A percentile compares a stretch with the other conserved stretches of the same genome.
These are phyloP conservation scores for Anisogramma anomala DNA, from an alignment of 2,329 filamentous ascomycete species.

Conservation along the genomic window DNA sequence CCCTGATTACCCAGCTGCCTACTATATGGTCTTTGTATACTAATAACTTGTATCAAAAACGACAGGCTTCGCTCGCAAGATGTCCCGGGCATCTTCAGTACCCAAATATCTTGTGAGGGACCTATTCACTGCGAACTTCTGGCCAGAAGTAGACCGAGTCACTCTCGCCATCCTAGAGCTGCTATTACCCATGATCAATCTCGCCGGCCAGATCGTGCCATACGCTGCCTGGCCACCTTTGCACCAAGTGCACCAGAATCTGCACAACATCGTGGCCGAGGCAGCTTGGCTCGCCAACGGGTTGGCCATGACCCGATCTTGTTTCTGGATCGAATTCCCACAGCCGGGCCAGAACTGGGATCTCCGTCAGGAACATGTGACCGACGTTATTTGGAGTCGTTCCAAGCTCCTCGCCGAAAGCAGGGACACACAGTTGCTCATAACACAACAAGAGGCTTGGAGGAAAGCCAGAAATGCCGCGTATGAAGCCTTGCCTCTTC, in stretches of 20 bases:
- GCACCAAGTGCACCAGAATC: constrained; percentile 21
- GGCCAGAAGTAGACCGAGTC: constrained; percentile 24
- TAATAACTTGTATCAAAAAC: background rate
- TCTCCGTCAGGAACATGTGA: constrained; percentile 17
- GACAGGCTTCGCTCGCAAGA: constrained; percentile 5
- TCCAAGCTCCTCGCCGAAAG: constrained; percentile 8
- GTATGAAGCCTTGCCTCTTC: background rate
- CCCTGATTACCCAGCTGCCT: background rate
- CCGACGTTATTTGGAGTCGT: constrained; percentile 15
- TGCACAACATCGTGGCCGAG: constrained; percentile 23
- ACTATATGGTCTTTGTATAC: background rate
- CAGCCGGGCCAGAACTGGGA: constrained; percentile 20
- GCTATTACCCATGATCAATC: constrained; percentile 26
- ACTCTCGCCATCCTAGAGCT: constrained; percentile 16
- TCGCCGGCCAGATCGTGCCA: constrained; percentile 18
- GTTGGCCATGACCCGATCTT: constrained; percentile 21
- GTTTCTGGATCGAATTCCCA: constrained; percentile 23
- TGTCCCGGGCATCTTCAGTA: constrained; percentile 13
- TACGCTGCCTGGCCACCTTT: constrained; percentile 12
- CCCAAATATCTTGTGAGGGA: constrained; percentile 12
- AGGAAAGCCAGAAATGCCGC: background rate
- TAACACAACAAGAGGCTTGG: background rate
- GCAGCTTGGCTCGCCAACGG: constrained; percentile 22
- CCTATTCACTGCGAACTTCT: constrained; percentile 25
- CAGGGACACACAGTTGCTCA: background rate